phyloP scores from a whole-genome alignment of 1,139 yeast genomes.

The Dujonia santamariae region DNA sequence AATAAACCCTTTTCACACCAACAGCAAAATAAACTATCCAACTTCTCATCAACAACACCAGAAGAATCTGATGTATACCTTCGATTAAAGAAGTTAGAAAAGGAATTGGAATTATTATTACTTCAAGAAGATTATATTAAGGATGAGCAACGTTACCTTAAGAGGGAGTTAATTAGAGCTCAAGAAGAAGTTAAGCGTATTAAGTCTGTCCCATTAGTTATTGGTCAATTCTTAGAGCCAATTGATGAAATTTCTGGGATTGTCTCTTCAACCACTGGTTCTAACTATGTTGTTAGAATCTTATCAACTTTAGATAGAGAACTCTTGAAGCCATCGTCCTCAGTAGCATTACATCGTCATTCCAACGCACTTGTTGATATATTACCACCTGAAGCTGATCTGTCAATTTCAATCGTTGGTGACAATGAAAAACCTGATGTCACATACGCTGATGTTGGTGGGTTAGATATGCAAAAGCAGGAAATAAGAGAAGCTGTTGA shows the following conservation, averaged over 20 bases:
- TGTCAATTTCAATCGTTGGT: conserved; percentile 91
- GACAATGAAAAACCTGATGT: conserved; percentile 93
- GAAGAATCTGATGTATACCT: conserved; percentile 69
- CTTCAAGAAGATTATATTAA: conserved; percentile 95
- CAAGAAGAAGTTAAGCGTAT: conserved; percentile 98
- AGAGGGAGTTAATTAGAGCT: conserved; percentile 90
- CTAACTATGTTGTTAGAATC: conserved; percentile 93
- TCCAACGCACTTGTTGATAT: conserved; percentile 97
- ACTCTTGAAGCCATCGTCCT: conserved; percentile 87
- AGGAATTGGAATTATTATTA: conserved; percentile 77
- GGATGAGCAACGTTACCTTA: conserved; percentile 95
- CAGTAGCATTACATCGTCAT: conserved; percentile 97
- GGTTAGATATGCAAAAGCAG: conserved; percentile 98
- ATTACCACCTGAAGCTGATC: conserved; percentile 97
- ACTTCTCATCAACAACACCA: too few species aligned
- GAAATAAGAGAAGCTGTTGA: conserved; percentile 99
- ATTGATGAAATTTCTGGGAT: conserved; percentile 96
- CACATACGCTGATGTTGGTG: conserved; percentile 93
- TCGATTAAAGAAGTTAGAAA: conserved; percentile 80
- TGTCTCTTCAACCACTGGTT: conserved; percentile 95
- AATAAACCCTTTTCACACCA: too few species aligned
- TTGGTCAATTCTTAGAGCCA: conserved; percentile 97
- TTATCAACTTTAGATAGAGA: conserved; percentile 94
- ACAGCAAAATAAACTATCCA: too few species aligned
- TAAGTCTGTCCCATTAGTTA: conserved; percentile 95